Evolutionary conservation across 371 early-diverging fungal species (phyloP), one percentile per base, ranked within the genome.

Genomic region (Apophysomyces ossiformis): DNA sequence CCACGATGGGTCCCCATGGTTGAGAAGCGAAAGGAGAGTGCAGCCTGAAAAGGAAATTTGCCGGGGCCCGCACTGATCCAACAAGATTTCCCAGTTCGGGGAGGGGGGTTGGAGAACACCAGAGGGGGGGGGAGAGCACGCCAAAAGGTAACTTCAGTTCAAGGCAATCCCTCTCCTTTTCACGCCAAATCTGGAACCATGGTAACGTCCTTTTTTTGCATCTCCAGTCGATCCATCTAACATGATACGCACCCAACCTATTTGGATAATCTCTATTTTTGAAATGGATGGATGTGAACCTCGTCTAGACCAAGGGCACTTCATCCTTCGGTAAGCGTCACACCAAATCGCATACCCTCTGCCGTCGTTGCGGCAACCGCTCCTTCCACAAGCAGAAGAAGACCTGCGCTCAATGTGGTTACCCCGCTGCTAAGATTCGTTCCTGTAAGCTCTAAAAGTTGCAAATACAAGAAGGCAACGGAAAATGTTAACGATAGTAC

Each of bases 351-450:
- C 99, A 99, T 94, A 91, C 93, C 58, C 88, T 98, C 77, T 99
- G 99, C 91, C 88, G 92, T 78, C 92, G 99, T 77, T 99, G 99
- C 85, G 99, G 99, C 58, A 90, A 90, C 72, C 94, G 96, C 72
- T 88, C 98, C 65, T 99, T 96, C 94, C 99, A 99, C 93, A 96
- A 94, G 90, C 98, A 98, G 87, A 98, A 98, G 93, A 93, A 96
- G 91, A 94, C 93, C 67, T 99, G 99, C 88, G 93, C 99, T 73
- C 92, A 93, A 79, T 99, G 99, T 89, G 99, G 95, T 67, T 99
- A 96, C 89, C 99, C 99, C 58, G 86, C 95, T 73, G 95, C 97
- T 73, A 99, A 98, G 90, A 92, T 89, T 83, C 91, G 99, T 81
- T 89, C 86, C 82, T 97, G 92, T 93, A 81, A 85, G 90, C 87